These are phyloP conservation scores for Wickerhamomyces alni DNA, from an alignment of 805 yeast genomes.

Conservation along the genomic window DNA sequence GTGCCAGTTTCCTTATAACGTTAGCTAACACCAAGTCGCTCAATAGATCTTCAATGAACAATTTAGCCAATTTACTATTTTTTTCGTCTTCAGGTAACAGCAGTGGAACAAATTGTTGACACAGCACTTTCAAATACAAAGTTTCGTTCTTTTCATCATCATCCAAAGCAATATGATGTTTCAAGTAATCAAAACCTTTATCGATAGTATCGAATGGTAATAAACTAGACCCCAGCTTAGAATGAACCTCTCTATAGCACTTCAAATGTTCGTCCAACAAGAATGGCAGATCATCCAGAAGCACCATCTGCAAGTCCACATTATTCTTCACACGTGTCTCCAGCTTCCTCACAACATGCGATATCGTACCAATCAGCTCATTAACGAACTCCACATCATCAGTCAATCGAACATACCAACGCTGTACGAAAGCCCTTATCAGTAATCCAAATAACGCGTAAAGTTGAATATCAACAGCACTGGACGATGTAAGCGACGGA, in stretches of 20 bases:
- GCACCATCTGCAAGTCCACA: conserved; percentile 29
- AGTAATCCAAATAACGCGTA: conserved; percentile 42
- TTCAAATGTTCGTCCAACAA: conserved; percentile 33
- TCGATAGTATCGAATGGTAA: conserved; percentile 27
- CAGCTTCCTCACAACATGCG: conserved; percentile 34
- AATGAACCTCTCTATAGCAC: conserved; percentile 23
- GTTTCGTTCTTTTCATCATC: conserved; percentile 21
- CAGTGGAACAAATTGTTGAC: conserved; percentile 28
- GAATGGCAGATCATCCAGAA: conserved; percentile 40
- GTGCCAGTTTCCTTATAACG: conserved; percentile 37
- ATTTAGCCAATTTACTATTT: conserved; percentile 32
- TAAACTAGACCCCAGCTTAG: conserved; percentile 24
- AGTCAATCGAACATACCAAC: conserved; percentile 39
- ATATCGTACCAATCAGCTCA: conserved; percentile 34
- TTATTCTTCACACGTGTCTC: conserved; percentile 27
- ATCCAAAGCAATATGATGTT: conserved; percentile 29
- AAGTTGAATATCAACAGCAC: conserved; percentile 36
- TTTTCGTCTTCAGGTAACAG: conserved; percentile 36
- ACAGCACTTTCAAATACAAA: conserved; percentile 30
- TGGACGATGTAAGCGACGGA: conserved; percentile 34
- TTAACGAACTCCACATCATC: conserved; percentile 35
- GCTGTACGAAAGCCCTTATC: conserved; percentile 38
- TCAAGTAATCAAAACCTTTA: conserved; percentile 27
- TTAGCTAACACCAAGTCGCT: conserved; percentile 37
- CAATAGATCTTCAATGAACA: conserved; percentile 34